Conservation (phyloP, 2,329 filamentous ascomycete genomes). For the Rhexocercosporidium sp. region DNA sequence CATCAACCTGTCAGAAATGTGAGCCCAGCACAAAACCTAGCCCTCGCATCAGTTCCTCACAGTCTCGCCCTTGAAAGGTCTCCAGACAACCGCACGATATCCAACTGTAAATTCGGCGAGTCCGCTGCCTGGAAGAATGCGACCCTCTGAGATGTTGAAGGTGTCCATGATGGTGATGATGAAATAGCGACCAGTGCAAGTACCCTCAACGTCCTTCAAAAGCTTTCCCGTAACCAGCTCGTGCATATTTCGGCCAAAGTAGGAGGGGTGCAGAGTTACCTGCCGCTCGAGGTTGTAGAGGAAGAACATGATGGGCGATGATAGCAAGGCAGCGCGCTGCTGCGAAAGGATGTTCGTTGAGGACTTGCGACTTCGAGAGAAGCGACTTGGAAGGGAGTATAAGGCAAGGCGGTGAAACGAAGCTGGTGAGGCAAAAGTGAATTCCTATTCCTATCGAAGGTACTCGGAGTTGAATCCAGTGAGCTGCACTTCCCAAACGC, state of each 20-base stretch:
- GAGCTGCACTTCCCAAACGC: slow-evolving; percentile 20
- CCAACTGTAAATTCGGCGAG: slow-evolving; percentile 93
- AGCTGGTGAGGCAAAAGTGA: slow-evolving; percentile 24
- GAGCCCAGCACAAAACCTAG: slow-evolving; percentile 25
- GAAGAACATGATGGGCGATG: slow-evolving; percentile 82
- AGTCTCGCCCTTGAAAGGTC: slow-evolving; percentile 97
- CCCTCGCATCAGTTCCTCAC: slow-evolving; percentile 57
- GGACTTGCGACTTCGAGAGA: slow-evolving; percentile 1
- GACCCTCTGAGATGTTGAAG: slow-evolving; percentile 91
- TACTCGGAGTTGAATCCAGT: slow-evolving; percentile 24
- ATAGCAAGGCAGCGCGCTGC: background rate
- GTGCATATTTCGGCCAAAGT: slow-evolving; percentile 93
- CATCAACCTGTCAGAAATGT: slow-evolving; percentile 73
- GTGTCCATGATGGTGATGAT: slow-evolving; percentile 98
- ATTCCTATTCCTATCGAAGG: slow-evolving; percentile 8
- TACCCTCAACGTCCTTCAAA: slow-evolving; percentile 91
- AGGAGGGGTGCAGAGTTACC: slow-evolving; percentile 94
- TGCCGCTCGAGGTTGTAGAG: slow-evolving; percentile 95
- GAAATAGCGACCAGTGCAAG: slow-evolving; percentile 93
- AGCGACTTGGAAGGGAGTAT: background rate
- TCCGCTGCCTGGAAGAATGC: slow-evolving; percentile 89
- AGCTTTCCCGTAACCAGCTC: slow-evolving; percentile 89
- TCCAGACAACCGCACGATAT: slow-evolving; percentile 96
- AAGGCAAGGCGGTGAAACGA: background rate
- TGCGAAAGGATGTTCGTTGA: slow-evolving; percentile 2